Percentiles rank a stretch among this genome's conserved stretches.
These are phyloP conservation scores for Pichia heedii DNA, from an alignment of 805 yeast genomes.

Conservation along the genomic window DNA sequence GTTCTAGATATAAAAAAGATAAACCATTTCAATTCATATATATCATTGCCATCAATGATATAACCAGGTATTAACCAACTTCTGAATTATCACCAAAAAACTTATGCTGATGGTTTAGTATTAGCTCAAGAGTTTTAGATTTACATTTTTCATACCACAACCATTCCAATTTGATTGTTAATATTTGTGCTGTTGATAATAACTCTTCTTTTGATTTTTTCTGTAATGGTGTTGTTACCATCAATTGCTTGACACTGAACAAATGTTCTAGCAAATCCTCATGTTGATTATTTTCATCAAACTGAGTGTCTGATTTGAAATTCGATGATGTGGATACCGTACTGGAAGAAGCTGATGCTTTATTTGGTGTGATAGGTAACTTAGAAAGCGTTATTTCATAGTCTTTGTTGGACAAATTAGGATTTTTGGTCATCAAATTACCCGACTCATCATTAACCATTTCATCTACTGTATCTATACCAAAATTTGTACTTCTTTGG, in stretches of 20 bases:
- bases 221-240: slow-evolving; percentile 45
- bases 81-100: neutral
- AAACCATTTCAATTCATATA: neutral
- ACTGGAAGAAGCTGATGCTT: neutral
- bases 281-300: neutral
- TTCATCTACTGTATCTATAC: neutral
- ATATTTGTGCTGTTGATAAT: slow-evolving; percentile 34
- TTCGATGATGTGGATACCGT: neutral
- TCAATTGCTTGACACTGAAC: slow-evolving; percentile 30
- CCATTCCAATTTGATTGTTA: slow-evolving; percentile 49
- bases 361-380: too few species aligned
- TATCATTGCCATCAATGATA: slow-evolving; percentile 4
- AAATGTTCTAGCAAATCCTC: slow-evolving; percentile 30
- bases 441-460: neutral
- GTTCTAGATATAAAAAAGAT: neutral
- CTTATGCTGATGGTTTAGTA: neutral
- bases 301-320: too few species aligned
- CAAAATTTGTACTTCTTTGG: neutral
- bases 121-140: neutral
- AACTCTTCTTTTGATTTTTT: slow-evolving; percentile 43
- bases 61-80: neutral
- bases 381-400: too few species aligned
- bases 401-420: neutral
- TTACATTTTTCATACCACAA: slow-evolving; percentile 40
- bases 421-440: neutral